A percentile compares a stretch with the other conserved stretches of the same genome.
Conservation (phyloP, 1,139 yeast genomes). For the Suhomyces wounanorum region DNA sequence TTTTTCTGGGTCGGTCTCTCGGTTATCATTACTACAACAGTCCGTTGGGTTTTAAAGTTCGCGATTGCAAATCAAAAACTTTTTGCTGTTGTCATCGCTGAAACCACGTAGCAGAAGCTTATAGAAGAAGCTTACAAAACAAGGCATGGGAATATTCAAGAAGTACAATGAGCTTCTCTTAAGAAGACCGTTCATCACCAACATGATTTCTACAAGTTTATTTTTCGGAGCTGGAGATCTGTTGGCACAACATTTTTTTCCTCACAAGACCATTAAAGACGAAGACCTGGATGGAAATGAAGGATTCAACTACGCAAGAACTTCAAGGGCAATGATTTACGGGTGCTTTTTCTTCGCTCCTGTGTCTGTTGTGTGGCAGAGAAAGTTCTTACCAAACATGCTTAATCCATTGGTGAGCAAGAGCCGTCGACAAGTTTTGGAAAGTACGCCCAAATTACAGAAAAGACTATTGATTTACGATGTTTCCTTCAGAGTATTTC, state of each 20-base stretch:
- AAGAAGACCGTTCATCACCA: constrained; percentile 54
- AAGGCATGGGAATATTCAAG: constrained; percentile 29
- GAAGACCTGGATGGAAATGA: constrained; percentile 21
- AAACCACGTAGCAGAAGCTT: background rate
- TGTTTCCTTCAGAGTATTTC: constrained; percentile 35
- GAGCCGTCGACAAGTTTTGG: constrained; percentile 17
- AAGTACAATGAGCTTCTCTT: constrained; percentile 44
- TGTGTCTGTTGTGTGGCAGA: constrained; percentile 71
- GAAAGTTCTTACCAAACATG: constrained; percentile 51
- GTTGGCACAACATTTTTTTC: constrained; percentile 65
- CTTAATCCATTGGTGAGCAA: constrained; percentile 41
- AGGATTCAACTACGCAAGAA: constrained; percentile 45
- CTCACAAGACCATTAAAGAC: constrained; percentile 26
- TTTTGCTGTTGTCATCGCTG: constrained; percentile 2
- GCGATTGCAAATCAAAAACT: constrained; percentile 8
- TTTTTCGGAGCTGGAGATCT: constrained; percentile 77
- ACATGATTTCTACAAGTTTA: constrained; percentile 56
- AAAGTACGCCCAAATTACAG: constrained; percentile 16
- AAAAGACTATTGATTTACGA: constrained; percentile 31
- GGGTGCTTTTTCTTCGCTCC: constrained; percentile 83
- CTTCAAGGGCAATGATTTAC: constrained; percentile 65
- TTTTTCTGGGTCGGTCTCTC: background rate
- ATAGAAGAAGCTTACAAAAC: background rate
- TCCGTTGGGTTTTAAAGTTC: background rate
- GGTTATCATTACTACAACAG: constrained; percentile 1